Percentiles rank a stretch among this genome's conserved stretches.
Evolutionary conservation across 2,329 filamentous ascomycete species (phyloP).

Genomic region (Sphaerostilbella broomeana): DNA sequence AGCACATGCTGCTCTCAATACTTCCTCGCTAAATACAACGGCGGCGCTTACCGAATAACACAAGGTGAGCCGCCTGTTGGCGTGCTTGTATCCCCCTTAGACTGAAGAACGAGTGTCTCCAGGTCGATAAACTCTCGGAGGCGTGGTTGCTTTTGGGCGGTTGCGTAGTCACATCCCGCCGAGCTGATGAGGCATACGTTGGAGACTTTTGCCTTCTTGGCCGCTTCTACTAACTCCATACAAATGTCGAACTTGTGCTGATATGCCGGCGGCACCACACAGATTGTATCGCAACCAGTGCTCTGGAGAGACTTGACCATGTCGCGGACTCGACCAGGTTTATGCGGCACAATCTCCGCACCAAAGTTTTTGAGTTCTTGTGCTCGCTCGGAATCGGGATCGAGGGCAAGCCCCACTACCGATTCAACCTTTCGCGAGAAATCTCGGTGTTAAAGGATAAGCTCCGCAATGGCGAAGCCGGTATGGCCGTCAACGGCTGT

Average conservation of each 20-base stretch:
- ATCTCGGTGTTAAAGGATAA: slow-evolving; percentile 36
- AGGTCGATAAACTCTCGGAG: slow-evolving; percentile 46
- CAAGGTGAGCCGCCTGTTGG: slow-evolving; percentile 36
- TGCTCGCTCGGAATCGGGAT: slow-evolving; percentile 31
- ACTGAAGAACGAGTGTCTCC: slow-evolving; percentile 34
- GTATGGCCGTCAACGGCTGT: slow-evolving; percentile 45
- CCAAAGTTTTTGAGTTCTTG: slow-evolving; percentile 37
- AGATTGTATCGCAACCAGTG: slow-evolving; percentile 40
- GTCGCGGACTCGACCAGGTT: slow-evolving; percentile 32
- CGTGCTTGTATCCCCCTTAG: slow-evolving; percentile 37
- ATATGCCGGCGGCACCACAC: slow-evolving; percentile 42
- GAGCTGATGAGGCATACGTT: slow-evolving; percentile 44
- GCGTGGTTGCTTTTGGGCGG: slow-evolving; percentile 40
- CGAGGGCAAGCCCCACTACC: slow-evolving; percentile 35
- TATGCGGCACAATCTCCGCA: slow-evolving; percentile 35
- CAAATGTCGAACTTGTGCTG: slow-evolving; percentile 40
- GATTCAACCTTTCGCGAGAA: slow-evolving; percentile 37
- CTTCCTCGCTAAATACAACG: background rate
- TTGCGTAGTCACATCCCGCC: slow-evolving; percentile 44
- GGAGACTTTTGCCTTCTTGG: slow-evolving; percentile 36
- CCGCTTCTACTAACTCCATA: slow-evolving; percentile 37
- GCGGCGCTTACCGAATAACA: slow-evolving; percentile 34
- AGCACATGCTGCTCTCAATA: background rate
- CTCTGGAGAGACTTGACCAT: slow-evolving; percentile 35
- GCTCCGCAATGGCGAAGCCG: slow-evolving; percentile 44